These are phyloP conservation scores for Penicillium goetzii DNA, from an alignment of 495 filamentous ascomycete species.

Conservation along the genomic window DNA sequence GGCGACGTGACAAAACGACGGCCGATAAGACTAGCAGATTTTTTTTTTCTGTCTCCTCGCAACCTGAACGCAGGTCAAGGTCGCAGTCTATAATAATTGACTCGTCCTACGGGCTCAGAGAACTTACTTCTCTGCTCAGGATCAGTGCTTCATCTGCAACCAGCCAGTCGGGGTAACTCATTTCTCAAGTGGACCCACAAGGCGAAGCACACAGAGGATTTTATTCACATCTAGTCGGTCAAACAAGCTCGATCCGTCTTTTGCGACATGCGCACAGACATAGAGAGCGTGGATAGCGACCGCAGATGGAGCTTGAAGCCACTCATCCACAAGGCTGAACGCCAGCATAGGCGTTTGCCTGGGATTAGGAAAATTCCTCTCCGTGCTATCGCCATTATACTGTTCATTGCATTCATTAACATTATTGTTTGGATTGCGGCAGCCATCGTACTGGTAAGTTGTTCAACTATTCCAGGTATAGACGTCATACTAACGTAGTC, in stretches of 20 bases:
- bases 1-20: constrained; percentile 14
- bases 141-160: background rate
- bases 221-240: background rate
- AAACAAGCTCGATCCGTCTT: constrained; percentile 10
- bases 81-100: constrained; percentile 6
- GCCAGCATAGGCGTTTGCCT: constrained; percentile 52
- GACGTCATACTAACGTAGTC: constrained; percentile 8
- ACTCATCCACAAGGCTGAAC: constrained; percentile 42
- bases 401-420: constrained; percentile 67
- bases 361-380: constrained; percentile 62
- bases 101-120: background rate
- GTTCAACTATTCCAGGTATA: no score
- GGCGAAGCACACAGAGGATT: background rate
- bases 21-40: constrained; percentile 19
- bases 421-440: constrained; percentile 71
- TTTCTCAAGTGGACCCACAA: background rate
- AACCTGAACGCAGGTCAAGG: background rate
- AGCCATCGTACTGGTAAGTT: constrained; percentile 66
- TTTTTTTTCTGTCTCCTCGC: background rate
- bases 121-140: background rate
- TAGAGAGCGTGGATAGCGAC: constrained; percentile 19
- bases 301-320: constrained; percentile 41
- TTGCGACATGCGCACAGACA: constrained; percentile 13
- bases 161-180: background rate
- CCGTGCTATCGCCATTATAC: constrained; percentile 68